These are phyloP conservation scores for Pinus taeda DNA, from an alignment of 75 land plant species.

Conservation along the genomic window DNA sequence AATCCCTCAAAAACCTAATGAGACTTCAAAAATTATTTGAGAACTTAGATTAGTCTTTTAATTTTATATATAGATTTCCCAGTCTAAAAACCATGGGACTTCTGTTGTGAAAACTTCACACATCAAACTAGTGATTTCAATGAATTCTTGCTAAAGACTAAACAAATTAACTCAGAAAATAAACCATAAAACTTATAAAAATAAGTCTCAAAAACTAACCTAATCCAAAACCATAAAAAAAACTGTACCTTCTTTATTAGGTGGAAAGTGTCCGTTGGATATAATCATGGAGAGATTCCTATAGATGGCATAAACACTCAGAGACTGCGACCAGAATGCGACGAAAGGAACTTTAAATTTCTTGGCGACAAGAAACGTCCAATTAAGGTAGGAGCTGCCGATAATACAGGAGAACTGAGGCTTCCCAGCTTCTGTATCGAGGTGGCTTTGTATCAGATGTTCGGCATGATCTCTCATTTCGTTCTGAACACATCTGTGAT, in stretches of 20 bases:
- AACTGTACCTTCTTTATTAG: not conserved
- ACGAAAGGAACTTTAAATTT: not conserved
- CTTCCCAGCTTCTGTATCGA: not conserved
- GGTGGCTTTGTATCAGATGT: not conserved
- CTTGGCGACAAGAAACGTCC: not conserved
- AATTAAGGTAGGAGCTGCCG: not conserved
- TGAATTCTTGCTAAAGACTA: too few species aligned
- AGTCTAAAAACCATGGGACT: too few species aligned
- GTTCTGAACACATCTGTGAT: not conserved
- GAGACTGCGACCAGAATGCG: not conserved
- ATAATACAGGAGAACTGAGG: not conserved
- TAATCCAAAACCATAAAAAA: too few species aligned
- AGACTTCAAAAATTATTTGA: too few species aligned
- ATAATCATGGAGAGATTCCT: not conserved
- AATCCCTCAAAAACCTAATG: too few species aligned
- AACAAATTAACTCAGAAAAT: too few species aligned
- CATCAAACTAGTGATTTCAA: too few species aligned
- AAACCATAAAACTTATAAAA: too few species aligned
- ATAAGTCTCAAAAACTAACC: too few species aligned
- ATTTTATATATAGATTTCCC: too few species aligned
- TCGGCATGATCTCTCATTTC: not conserved
- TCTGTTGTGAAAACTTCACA: too few species aligned
- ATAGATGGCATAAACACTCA: conserved; percentile 19
- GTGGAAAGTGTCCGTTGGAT: not conserved
- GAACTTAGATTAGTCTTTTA: too few species aligned